Conservation (phyloP, 2,329 filamentous ascomycete species). For the Podosphaera xanthii region DNA sequence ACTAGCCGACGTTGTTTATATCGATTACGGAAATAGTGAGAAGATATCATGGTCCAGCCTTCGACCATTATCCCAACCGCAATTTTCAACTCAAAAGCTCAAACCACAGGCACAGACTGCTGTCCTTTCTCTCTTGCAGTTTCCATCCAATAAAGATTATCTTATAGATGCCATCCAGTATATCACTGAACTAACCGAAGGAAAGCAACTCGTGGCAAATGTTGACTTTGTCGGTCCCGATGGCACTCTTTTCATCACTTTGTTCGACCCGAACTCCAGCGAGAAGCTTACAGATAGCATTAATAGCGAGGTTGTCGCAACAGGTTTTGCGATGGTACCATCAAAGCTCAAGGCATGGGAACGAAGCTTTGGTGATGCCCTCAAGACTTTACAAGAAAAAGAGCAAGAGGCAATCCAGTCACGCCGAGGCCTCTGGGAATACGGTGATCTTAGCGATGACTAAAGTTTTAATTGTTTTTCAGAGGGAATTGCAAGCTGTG, state of each 20-base stretch:
- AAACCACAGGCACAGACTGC: conserved; percentile 76
- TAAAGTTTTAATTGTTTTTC: conserved; percentile 18
- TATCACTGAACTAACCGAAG: conserved; percentile 51
- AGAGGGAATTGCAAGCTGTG: no score
- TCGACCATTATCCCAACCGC: conserved; percentile 53
- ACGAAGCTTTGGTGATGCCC: conserved; percentile 45
- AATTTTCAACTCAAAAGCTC: conserved; percentile 63
- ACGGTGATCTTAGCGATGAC: conserved; percentile 86
- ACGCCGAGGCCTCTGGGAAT: conserved; percentile 88
- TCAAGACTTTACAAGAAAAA: conserved; percentile 48
- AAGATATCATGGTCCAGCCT: conserved; percentile 66
- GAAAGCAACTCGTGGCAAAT: conserved; percentile 63
- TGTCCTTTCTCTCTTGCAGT: conserved; percentile 67
- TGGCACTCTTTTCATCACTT: conserved; percentile 61
- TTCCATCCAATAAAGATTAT: conserved; percentile 65
- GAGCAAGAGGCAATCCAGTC: conserved; percentile 61
- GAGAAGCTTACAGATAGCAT: conserved; percentile 51
- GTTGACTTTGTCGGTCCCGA: conserved; percentile 76
- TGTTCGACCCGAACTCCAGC: conserved; percentile 54
- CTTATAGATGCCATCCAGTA: conserved; percentile 56
- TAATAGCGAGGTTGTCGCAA: conserved; percentile 67
- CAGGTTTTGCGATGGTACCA: conserved; percentile 77
- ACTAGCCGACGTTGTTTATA: conserved; percentile 74
- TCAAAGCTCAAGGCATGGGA: conserved; percentile 86
- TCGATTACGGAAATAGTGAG: conserved; percentile 93